These are phyloP conservation scores for Rhododendron kiyosumense DNA, from an alignment of 148 eudicot species.

Conservation along the genomic window DNA sequence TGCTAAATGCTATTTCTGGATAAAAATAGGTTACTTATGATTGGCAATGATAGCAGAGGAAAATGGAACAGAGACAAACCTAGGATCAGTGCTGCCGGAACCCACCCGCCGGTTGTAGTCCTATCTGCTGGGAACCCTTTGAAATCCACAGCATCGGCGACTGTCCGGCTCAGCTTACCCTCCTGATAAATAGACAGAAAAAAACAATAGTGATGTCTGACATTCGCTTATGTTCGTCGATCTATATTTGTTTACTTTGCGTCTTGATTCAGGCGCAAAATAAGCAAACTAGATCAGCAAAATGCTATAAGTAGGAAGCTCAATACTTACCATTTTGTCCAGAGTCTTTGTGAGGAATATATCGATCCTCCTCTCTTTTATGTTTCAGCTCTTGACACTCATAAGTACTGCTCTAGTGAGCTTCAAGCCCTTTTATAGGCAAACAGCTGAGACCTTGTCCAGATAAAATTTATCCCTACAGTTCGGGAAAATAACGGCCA, in stretches of 20 bases:
- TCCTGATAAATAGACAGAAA: slow-evolving; percentile 30
- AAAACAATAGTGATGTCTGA: background rate
- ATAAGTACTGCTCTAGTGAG: background rate
- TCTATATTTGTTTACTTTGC: background rate
- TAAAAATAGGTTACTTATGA: background rate
- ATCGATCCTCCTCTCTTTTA: slow-evolving; percentile 1
- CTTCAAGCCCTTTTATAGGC: slow-evolving; percentile 39
- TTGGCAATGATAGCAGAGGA: background rate
- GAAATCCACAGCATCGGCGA: slow-evolving; percentile 63
- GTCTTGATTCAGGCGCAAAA: background rate
- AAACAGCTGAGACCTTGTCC: background rate
- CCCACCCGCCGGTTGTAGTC: slow-evolving; percentile 84
- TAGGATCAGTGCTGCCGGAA: slow-evolving; percentile 65
- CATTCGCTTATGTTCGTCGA: background rate
- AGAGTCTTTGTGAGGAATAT: background rate
- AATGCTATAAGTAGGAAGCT: background rate
- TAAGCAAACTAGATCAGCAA: background rate
- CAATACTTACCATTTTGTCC: background rate
- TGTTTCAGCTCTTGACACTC: slow-evolving; percentile 10
- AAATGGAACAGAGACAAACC: slow-evolving; percentile 29
- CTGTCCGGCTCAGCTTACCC: slow-evolving; percentile 48
- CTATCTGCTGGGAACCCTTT: slow-evolving; percentile 67
- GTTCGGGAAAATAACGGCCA: too few species aligned
- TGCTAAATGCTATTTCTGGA: background rate
- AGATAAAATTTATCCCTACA: background rate